These are phyloP conservation scores for Acanthamoeba sp. DNA, from an alignment of 208 protist genomes.

Conservation along the genomic window DNA sequence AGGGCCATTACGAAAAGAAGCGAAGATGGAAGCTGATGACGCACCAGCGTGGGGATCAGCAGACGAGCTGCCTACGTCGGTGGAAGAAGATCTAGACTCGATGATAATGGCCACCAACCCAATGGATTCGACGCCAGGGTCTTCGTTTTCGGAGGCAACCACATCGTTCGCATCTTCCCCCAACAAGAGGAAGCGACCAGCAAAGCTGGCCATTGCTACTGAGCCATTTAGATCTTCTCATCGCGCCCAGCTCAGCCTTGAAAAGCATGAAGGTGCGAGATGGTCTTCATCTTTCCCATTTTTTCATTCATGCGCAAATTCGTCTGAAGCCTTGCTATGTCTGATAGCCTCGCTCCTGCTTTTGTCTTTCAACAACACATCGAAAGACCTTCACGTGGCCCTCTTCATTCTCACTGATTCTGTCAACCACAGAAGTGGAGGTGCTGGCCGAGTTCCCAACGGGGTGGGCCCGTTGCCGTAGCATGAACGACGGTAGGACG, in stretches of 20 bases:
- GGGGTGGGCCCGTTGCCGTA: constrained; percentile 5
- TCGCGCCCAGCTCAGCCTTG: not conserved
- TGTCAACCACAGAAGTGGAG: constrained; percentile 1
- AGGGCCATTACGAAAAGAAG: not conserved
- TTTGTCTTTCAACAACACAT: not conserved
- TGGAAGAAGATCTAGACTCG: not conserved
- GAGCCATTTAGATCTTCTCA: not conserved
- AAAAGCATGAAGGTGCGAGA: constrained; percentile 4
- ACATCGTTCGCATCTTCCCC: not conserved
- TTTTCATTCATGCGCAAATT: not conserved
- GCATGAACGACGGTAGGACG: not conserved
- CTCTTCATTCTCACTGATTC: not conserved
- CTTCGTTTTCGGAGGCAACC: not conserved
- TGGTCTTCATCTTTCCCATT: no score
- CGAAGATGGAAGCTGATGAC: not conserved
- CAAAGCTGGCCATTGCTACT: not conserved
- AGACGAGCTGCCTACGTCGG: not conserved
- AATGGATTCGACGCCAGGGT: not conserved
- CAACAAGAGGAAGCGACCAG: constrained; percentile 39
- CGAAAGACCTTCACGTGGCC: no score
- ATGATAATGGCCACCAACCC: not conserved
- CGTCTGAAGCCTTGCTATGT: no score
- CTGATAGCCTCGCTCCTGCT: no score
- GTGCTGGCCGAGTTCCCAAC: constrained; percentile 48
- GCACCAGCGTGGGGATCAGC: not conserved